Conservation (phyloP, 352 stramenopile species). For the Phytophthora colocasiae region DNA sequence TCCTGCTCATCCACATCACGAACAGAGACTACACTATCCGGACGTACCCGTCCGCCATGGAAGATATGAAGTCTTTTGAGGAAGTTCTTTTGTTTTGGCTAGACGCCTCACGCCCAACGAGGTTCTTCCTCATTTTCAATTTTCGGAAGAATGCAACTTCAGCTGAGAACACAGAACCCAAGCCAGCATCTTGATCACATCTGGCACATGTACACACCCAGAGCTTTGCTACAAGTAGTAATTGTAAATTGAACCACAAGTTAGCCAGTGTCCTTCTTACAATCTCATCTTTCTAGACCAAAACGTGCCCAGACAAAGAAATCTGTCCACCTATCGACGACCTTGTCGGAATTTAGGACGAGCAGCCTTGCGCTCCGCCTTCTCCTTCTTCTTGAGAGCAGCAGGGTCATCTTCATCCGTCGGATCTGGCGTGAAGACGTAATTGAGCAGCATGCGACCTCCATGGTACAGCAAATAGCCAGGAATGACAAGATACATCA, state of each 20-base stretch:
- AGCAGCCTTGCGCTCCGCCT: constrained; percentile 69
- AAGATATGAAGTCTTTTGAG: constrained; percentile 48
- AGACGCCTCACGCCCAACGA: constrained; percentile 15
- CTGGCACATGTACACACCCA: neutral
- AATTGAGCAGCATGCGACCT: constrained; percentile 79
- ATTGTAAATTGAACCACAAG: constrained; percentile 27
- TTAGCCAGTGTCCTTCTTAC: constrained; percentile 5
- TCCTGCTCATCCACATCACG: constrained; percentile 21
- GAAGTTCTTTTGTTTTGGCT: constrained; percentile 43
- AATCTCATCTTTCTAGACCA: neutral
- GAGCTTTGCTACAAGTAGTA: constrained; percentile 1
- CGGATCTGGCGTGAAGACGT: constrained; percentile 78
- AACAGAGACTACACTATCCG: constrained; percentile 15
- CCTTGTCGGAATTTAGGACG: constrained; percentile 54
- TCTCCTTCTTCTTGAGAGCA: constrained; percentile 78
- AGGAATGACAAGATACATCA: constrained; percentile 83
- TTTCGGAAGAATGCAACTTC: constrained; percentile 1
- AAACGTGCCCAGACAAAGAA: neutral
- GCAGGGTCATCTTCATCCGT: constrained; percentile 63
- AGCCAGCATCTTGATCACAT: neutral
- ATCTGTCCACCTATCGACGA: constrained; percentile 42
- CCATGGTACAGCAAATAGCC: constrained; percentile 85
- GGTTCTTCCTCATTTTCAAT: constrained; percentile 29
- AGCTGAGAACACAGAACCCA: neutral
- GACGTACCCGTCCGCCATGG: constrained; percentile 32